These are phyloP conservation scores for Solanum chiquidenum DNA, from an alignment of 257 asterid species.

Conservation along the genomic window DNA sequence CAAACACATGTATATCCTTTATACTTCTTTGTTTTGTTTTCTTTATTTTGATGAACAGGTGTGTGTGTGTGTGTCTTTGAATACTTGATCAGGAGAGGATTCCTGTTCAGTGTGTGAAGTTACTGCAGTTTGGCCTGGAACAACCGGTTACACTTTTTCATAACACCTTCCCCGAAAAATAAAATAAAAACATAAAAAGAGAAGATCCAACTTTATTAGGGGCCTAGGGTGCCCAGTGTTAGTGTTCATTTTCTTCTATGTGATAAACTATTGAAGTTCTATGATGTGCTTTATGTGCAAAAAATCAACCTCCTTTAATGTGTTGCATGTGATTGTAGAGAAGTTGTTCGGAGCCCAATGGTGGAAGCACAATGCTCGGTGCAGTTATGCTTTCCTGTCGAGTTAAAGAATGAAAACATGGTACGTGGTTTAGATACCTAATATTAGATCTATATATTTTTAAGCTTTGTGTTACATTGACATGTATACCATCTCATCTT, in stretches of 20 bases:
- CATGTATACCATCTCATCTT: conserved; percentile 6
- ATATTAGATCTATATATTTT: background rate
- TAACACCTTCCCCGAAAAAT: background rate
- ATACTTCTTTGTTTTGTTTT: background rate
- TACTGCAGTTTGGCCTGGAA: background rate
- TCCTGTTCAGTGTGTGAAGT: background rate
- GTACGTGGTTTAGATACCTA: conserved; percentile 15
- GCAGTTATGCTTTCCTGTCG: conserved; percentile 90
- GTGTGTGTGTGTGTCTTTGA: background rate
- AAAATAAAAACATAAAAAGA: background rate
- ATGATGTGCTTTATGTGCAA: background rate
- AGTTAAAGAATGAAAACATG: conserved; percentile 71
- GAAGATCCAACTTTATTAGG: background rate
- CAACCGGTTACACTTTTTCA: background rate
- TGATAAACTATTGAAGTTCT: background rate
- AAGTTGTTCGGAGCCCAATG: conserved; percentile 90
- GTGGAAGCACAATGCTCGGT: conserved; percentile 97
- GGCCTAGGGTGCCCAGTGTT: background rate
- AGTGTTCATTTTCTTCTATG: background rate
- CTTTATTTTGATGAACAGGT: background rate
- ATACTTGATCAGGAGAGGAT: background rate
- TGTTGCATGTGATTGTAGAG: conserved; percentile 41
- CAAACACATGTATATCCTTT: background rate
- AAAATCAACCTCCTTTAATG: background rate
- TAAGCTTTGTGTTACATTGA: background rate